Percentiles rank a stretch among this genome's conserved stretches.
Evolutionary conservation across 129 eudicot species (phyloP).

Genomic region (Deinandra increscens): DNA sequence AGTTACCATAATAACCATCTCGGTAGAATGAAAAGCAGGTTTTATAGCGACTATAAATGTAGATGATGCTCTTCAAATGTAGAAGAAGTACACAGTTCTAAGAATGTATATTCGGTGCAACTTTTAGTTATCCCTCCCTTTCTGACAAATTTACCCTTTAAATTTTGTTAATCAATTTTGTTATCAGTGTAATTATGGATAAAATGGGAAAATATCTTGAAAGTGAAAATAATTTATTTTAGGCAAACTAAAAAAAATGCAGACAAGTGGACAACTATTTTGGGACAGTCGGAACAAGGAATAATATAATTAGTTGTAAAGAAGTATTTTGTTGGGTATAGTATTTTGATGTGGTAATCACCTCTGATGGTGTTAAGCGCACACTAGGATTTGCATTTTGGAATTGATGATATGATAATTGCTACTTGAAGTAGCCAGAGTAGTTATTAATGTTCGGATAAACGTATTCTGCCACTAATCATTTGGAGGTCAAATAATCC

Average conservation of each 20-base stretch:
- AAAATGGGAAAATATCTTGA: neutral
- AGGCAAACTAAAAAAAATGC: neutral
- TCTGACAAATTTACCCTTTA: neutral
- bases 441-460: neutral
- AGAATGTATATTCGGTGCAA: neutral
- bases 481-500: neutral
- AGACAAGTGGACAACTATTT: neutral
- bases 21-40: neutral
- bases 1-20: slow-evolving; percentile 14
- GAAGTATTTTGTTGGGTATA: neutral
- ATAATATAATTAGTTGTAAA: neutral
- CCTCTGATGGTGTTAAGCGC: neutral
- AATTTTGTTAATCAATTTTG: neutral
- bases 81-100: neutral
- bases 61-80: neutral
- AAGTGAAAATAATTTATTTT: neutral
- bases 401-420: neutral
- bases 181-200: neutral
- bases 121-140: neutral
- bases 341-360: slow-evolving; percentile 19
- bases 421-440: neutral
- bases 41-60: neutral
- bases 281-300: neutral
- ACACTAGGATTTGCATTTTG: neutral
- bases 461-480: neutral